Conservation (phyloP, 2,329 filamentous ascomycete species). For the Penicillium sclerotigenum region DNA sequence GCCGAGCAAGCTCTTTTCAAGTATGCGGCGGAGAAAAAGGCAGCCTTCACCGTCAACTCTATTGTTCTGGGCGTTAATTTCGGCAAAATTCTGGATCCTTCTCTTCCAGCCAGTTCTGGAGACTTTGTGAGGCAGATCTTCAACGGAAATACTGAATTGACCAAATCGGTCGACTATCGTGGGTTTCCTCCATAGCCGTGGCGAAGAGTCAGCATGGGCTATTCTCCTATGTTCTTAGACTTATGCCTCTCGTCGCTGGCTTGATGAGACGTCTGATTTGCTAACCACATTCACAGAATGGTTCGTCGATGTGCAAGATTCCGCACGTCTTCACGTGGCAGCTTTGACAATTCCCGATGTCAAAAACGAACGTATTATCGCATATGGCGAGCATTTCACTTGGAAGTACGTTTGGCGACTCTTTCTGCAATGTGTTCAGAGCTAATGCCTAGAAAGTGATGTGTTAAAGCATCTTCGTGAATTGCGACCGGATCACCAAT, state of each 20-base stretch:
- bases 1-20: too few species aligned
- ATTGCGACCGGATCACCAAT: not conserved
- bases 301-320: not conserved
- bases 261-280: not conserved
- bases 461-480: not conserved
- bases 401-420: too few species aligned
- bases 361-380: not conserved
- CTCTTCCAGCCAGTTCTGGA: not conserved
- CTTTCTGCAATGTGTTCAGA: too few species aligned
- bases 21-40: not conserved
- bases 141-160: not conserved
- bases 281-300: not conserved
- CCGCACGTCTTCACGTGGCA: not conserved
- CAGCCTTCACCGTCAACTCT: not conserved
- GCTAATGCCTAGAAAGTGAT: too few species aligned
- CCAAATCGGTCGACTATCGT: not conserved
- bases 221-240: not conserved
- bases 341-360: not conserved
- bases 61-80: not conserved
- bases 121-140: not conserved
- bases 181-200: not conserved
- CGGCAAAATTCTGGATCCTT: not conserved
- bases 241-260: rapidly evolving
- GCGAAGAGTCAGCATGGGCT: not conserved
- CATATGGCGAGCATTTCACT: too few species aligned